Conservation (phyloP, 2,329 filamentous ascomycete genomes). For the Sclerotinia glacialis region DNA sequence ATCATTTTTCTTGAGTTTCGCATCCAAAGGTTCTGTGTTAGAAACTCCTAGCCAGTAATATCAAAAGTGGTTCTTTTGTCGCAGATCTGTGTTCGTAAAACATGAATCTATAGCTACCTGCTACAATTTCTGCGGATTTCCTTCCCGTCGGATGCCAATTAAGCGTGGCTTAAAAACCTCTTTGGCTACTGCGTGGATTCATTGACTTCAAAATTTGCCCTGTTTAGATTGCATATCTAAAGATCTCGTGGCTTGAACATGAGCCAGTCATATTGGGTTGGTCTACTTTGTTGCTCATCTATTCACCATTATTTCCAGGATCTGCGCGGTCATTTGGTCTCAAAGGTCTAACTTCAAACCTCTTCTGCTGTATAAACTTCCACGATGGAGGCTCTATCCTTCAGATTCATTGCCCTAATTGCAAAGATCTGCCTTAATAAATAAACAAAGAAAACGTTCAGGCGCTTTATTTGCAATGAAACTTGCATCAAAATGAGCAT, state of each 20-base stretch:
- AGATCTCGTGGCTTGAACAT: background rate
- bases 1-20: background rate
- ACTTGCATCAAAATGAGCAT: no score
- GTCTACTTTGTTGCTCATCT: background rate
- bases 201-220: background rate
- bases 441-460: no score
- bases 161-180: no score
- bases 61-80: background rate
- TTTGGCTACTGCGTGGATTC: background rate
- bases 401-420: no score
- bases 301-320: background rate
- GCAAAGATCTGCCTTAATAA: no score
- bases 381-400: no score
- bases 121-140: background rate
- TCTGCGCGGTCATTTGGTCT: no score
- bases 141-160: background rate
- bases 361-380: background rate
- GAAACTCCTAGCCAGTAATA: background rate
- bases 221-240: background rate
- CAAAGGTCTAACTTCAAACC: background rate
- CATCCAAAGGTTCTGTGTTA: background rate
- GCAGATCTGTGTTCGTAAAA: background rate
- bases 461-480: no score
- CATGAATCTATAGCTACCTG: background rate
- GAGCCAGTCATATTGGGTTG: background rate